Evolutionary conservation across 2,329 filamentous ascomycete species (phyloP).

Genomic region (Xylaria sp.): DNA sequence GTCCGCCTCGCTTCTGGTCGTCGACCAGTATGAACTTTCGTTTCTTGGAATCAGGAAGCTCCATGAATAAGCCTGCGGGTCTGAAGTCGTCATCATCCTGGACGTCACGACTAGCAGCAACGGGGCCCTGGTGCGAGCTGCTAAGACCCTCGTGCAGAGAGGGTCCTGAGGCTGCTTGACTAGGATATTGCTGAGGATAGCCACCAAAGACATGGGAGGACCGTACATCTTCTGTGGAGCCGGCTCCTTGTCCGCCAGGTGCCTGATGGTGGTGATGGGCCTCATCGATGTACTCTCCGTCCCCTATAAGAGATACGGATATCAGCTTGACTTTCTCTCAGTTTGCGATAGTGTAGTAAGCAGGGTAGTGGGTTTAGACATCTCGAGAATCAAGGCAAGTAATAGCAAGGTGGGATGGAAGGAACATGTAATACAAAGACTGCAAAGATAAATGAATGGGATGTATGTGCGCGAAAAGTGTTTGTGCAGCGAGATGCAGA

Average conservation of each 20-base stretch:
- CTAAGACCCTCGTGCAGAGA: slow-evolving; percentile 37
- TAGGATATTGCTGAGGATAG: slow-evolving; percentile 33
- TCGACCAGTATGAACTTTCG: slow-evolving; percentile 97
- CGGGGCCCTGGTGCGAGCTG: slow-evolving; percentile 33
- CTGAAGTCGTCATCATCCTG: slow-evolving; percentile 49
- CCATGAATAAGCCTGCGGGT: slow-evolving; percentile 72
- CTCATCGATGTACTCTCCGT: slow-evolving; percentile 58
- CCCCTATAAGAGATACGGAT: slow-evolving; percentile 43
- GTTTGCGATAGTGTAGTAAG: slow-evolving; percentile 12
- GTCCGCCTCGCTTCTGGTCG: slow-evolving; percentile 72
- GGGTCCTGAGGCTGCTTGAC: slow-evolving; percentile 38
- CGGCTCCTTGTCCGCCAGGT: slow-evolving; percentile 46
- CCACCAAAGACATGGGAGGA: slow-evolving; percentile 36
- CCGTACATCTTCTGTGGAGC: slow-evolving; percentile 52
- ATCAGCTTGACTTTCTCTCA: slow-evolving; percentile 29
- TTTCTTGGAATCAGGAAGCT: slow-evolving; percentile 82
- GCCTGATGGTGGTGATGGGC: slow-evolving; percentile 62
- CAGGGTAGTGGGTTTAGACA: slow-evolving; percentile 18
- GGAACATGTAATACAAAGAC: slow-evolving; percentile 32
- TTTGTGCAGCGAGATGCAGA: slow-evolving; percentile 35
- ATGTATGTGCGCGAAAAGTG: slow-evolving; percentile 35
- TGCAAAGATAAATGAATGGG: slow-evolving; percentile 31
- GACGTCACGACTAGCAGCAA: slow-evolving; percentile 30
- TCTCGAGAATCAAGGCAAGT: slow-evolving; percentile 23
- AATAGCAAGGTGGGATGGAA: slow-evolving; percentile 29